Evolutionary conservation across 306 rosid species (phyloP).

Genomic region (Astragalus glycyphyllos): DNA sequence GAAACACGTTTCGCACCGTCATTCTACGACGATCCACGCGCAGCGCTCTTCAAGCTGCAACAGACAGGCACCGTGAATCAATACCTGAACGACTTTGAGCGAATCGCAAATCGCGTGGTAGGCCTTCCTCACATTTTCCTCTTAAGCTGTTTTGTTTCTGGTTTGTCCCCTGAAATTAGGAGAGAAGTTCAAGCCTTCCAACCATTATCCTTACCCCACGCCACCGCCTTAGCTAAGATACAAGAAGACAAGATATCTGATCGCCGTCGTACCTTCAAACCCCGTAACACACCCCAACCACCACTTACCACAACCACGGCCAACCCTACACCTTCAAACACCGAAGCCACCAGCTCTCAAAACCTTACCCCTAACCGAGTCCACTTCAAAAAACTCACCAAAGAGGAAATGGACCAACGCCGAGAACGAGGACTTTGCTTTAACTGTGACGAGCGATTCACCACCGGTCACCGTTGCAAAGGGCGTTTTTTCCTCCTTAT

Average conservation of each 20-base stretch:
- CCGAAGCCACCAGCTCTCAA: too few species aligned
- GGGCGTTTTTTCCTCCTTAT: too few species aligned
- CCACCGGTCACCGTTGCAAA: too few species aligned
- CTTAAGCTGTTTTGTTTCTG: neutral
- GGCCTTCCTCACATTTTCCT: neutral
- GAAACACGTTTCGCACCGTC: neutral
- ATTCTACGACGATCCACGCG: neutral
- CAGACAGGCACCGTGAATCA: neutral
- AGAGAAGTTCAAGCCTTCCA: neutral
- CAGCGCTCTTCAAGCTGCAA: neutral
- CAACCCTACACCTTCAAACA: too few species aligned
- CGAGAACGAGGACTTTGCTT: too few species aligned
- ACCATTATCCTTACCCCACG: neutral
- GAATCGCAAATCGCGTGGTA: neutral
- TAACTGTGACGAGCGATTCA: too few species aligned
- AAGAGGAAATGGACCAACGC: too few species aligned
- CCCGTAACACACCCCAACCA: too few species aligned
- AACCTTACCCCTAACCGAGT: too few species aligned
- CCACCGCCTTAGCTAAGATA: neutral
- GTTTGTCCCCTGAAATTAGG: neutral
- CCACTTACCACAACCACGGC: too few species aligned
- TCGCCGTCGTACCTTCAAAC: too few species aligned
- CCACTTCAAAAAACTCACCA: too few species aligned
- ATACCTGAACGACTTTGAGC: neutral
- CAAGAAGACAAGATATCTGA: neutral